Base-by-base conservation (phyloP, 148 eudicot genomes). In the Diospyros kaki region DNA sequence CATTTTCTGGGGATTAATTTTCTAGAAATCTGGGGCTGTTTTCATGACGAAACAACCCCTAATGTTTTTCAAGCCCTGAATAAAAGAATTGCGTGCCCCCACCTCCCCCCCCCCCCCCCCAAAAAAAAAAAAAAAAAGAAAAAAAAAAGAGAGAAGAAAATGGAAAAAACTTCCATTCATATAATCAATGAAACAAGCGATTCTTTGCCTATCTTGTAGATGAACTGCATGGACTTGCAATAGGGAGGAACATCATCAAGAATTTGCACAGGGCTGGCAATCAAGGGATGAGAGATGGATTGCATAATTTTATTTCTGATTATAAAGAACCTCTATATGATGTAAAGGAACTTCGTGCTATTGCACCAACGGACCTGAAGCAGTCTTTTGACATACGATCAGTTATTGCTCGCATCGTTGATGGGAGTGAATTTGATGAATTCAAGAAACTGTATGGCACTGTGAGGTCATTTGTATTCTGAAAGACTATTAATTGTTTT, bases 391-490 rank as follows among this genome's bases (percentile, higher is more conserved):
- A 95, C 79, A 77, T 93, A 67, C 90, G 99, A 64, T 88, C 97
- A 75, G 84, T 93, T 68, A 95, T 95, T 79, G 90, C 97, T 74
- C 99, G 96, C 66, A 82, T 89, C 14, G 97, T 95, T 68, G 99
- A 95, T 73, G 97, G 96, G 73, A 95, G 99, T 82, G 99, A 89
- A 85, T 95, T 95, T 83, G 99, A 95, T 62, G 99, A 95, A 82
- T 95, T 92, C 96, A 95, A 95, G 94, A 90, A 92, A 89, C 59
- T 95, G 87, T 95, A 93, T 88, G 99, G 97, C 90, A 89, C 90
- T 90, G 99, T 95, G 91, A 90, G 97, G 87, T 72, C 87, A 75
- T 77, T 81, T 64, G 48, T 66, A 78, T 76, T 72, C 69, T 46
- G 48, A 63, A 46, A 62, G 65, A 48, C 72, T 69, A 39, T 13